Evolutionary conservation across 2,329 filamentous ascomycete species (phyloP).

Genomic region (Hysterium pulicare): DNA sequence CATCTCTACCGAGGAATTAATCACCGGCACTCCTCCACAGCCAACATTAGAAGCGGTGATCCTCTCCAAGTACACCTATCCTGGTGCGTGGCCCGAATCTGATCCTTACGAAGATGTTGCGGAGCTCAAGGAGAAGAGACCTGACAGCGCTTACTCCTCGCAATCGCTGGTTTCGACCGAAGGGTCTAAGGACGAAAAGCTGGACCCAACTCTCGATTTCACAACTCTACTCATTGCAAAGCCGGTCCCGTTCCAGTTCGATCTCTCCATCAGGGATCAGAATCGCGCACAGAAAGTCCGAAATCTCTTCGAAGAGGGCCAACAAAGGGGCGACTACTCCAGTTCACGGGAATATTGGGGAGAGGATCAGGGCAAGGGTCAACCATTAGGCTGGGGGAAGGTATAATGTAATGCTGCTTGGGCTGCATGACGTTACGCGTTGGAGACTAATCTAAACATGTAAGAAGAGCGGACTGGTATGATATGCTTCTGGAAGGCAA

Average conservation of each 20-base stretch:
- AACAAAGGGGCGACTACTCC: conserved; percentile 38
- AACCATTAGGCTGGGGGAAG: conserved; percentile 33
- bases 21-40: conserved; percentile 21
- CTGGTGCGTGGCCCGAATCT: conserved; percentile 14
- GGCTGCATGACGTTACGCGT: background rate
- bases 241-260: conserved; percentile 44
- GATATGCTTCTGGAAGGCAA: too few relatives aligned
- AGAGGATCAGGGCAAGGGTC: conserved; percentile 27
- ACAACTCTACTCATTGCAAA: conserved; percentile 46
- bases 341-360: conserved; percentile 40
- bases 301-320: conserved; percentile 34
- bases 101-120: conserved; percentile 3
- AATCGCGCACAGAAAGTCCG: conserved; percentile 30
- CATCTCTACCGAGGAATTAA: conserved; percentile 36
- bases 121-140: background rate
- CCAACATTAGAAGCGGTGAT: conserved; percentile 22
- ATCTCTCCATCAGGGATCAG: conserved; percentile 33
- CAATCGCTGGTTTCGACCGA: conserved; percentile 9
- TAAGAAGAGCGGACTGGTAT: too few relatives aligned
- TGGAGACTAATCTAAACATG: too few relatives aligned
- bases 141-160: conserved; percentile 2
- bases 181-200: conserved; percentile 16
- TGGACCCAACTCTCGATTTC: conserved; percentile 45
- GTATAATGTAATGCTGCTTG: conserved; percentile 21
- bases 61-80: conserved; percentile 25